phyloP scores from a whole-genome alignment of 495 filamentous ascomycete genomes.

The Xylaria flabelliformis region DNA sequence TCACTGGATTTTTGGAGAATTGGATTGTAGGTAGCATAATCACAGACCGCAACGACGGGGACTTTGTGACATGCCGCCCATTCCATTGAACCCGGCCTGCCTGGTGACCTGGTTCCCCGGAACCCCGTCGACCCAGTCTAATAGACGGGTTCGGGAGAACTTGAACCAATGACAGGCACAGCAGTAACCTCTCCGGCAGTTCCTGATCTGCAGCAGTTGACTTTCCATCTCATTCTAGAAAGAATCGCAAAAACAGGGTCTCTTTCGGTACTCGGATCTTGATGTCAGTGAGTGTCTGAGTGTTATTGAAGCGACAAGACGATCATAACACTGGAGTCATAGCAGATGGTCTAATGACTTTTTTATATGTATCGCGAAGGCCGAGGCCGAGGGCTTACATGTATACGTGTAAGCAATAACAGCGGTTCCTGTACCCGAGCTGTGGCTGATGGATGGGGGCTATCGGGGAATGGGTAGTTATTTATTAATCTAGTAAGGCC shows the following conservation, averaged over 20 bases:
- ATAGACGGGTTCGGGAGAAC: slow-evolving; percentile 9
- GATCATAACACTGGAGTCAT: neutral
- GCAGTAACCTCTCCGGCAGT: slow-evolving; percentile 13
- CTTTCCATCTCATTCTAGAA: slow-evolving; percentile 23
- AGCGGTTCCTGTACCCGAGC: neutral
- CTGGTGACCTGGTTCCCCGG: neutral
- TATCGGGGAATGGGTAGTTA: neutral
- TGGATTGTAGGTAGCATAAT: neutral
- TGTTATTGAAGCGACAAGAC: neutral
- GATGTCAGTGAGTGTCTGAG: neutral
- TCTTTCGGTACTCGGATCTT: neutral
- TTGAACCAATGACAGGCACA: slow-evolving; percentile 19
- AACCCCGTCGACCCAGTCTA: slow-evolving; percentile 3
- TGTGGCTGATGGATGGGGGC: neutral
- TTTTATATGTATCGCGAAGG: slow-evolving; percentile 4
- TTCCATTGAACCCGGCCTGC: slow-evolving; percentile 12
- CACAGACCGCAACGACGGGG: neutral
- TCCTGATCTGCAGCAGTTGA: slow-evolving; percentile 11
- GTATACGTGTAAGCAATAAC: neutral
- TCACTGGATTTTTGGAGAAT: neutral
- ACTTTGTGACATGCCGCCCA: slow-evolving; percentile 10
- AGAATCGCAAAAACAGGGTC: slow-evolving; percentile 5
- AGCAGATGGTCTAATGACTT: neutral
- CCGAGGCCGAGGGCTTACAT: neutral
- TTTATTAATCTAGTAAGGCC: neutral